phyloP scores from a whole-genome alignment of 345 rosid species.

The Camelina neglecta region DNA sequence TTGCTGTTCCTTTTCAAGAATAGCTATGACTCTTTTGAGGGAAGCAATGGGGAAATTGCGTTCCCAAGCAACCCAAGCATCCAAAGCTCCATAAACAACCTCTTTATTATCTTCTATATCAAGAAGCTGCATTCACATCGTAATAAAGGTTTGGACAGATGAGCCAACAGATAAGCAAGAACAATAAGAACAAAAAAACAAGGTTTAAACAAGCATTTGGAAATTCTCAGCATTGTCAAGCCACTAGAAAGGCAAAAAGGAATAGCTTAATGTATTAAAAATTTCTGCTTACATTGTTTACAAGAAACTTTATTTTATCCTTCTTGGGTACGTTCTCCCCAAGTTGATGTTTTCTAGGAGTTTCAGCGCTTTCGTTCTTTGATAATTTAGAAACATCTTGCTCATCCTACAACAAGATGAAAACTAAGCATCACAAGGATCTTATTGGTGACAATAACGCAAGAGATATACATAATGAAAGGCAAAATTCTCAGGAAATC shows the following conservation, averaged over 20 bases:
- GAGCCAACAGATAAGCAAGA: constrained; percentile 1
- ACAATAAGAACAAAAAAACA: constrained; percentile 1
- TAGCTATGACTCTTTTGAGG: constrained; percentile 65
- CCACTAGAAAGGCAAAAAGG: constrained; percentile 14
- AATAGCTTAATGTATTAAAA: background rate
- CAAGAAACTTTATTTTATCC: constrained; percentile 69
- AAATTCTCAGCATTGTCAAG: background rate
- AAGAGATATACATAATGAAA: background rate
- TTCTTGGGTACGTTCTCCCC: constrained; percentile 77
- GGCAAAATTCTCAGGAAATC: constrained; percentile 2
- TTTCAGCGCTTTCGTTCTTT: constrained; percentile 39
- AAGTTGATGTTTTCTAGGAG: constrained; percentile 45
- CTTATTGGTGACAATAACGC: background rate
- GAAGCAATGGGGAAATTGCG: constrained; percentile 77
- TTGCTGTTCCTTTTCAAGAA: constrained; percentile 82
- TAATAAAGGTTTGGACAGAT: constrained; percentile 29
- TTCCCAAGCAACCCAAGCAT: constrained; percentile 99
- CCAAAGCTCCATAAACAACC: constrained; percentile 85
- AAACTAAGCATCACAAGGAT: constrained; percentile 12
- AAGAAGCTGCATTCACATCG: constrained; percentile 58
- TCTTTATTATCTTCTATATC: constrained; percentile 81
- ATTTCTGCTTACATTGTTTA: constrained; percentile 62
- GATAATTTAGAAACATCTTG: constrained; percentile 31
- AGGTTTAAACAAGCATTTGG: constrained; percentile 6
- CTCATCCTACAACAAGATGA: constrained; percentile 35